phyloP scores from a whole-genome alignment of 2,329 filamentous ascomycete species.

The Cadophora sp. region DNA sequence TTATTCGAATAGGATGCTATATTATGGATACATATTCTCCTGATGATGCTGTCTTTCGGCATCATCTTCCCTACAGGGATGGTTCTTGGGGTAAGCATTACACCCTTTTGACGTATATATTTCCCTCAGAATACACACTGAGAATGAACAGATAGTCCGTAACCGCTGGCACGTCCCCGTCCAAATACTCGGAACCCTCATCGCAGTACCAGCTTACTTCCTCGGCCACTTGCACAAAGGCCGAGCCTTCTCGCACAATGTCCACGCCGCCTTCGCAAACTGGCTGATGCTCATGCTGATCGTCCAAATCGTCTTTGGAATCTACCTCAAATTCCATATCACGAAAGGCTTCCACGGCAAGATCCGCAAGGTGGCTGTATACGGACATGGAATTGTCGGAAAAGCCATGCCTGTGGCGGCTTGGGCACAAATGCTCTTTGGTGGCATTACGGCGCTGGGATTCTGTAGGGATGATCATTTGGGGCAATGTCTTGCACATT shows the following conservation, averaged over 20 bases:
- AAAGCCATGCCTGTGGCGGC: constrained; percentile 85
- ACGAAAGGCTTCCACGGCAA: constrained; percentile 82
- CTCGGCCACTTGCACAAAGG: constrained; percentile 91
- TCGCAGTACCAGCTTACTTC: constrained; percentile 86
- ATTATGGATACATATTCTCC: constrained; percentile 92
- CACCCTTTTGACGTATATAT: constrained; percentile 43
- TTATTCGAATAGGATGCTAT: constrained; percentile 67
- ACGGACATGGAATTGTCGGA: constrained; percentile 80
- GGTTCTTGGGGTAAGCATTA: constrained; percentile 78
- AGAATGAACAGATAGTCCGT: constrained; percentile 72
- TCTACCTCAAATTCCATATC: constrained; percentile 89
- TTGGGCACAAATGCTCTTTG: constrained; percentile 96
- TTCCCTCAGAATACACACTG: constrained; percentile 12
- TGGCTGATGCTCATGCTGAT: constrained; percentile 81
- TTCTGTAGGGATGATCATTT: constrained; percentile 93
- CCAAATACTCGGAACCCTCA: constrained; percentile 74
- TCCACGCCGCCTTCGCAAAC: constrained; percentile 82
- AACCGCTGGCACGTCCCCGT: constrained; percentile 94
- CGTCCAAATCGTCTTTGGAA: constrained; percentile 78
- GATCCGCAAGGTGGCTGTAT: constrained; percentile 75
- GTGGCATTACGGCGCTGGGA: constrained; percentile 88
- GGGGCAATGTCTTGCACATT: constrained; percentile 93
- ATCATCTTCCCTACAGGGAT: constrained; percentile 93
- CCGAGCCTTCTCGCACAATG: constrained; percentile 81
- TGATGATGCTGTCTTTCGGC: constrained; percentile 88